A percentile compares a stretch with the other conserved stretches of the same genome.
Evolutionary conservation across 768 basidiomycete species (phyloP).

Genomic region (Mycena rebaudengoi): DNA sequence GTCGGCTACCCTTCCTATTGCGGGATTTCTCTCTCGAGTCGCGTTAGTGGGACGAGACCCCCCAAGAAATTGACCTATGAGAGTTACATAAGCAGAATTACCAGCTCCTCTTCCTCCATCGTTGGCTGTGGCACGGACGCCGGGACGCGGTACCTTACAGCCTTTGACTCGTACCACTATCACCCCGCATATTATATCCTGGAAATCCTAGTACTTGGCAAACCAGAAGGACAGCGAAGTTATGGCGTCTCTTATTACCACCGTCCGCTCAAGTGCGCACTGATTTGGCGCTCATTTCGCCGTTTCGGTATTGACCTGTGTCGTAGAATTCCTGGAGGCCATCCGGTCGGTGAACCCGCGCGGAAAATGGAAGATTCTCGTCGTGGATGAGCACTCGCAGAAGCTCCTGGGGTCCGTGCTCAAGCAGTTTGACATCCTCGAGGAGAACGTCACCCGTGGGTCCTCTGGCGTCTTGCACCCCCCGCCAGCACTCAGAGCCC

Average conservation of each 20-base stretch:
- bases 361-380: constrained; percentile 95
- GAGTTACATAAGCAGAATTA: no score
- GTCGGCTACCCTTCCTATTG: no score
- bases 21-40: no score
- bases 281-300: constrained; percentile 6
- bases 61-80: no score
- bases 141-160: no score
- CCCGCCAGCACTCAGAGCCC: constrained; percentile 16
- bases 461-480: constrained; percentile 23
- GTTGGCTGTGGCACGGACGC: no score
- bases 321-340: constrained; percentile 83
- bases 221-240: no score
- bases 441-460: constrained; percentile 96
- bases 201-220: no score
- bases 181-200: no score
- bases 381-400: constrained; percentile 94
- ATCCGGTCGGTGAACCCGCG: constrained; percentile 89
- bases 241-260: constrained; percentile 56
- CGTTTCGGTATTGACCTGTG: constrained; percentile 6
- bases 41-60: no score
- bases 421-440: constrained; percentile 92
- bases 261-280: constrained; percentile 57
- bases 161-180: no score
- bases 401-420: constrained; percentile 84
- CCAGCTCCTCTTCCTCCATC: no score